phyloP scores from a whole-genome alignment of 176 grass and related monocot species.

The Zoysia pacifica region DNA sequence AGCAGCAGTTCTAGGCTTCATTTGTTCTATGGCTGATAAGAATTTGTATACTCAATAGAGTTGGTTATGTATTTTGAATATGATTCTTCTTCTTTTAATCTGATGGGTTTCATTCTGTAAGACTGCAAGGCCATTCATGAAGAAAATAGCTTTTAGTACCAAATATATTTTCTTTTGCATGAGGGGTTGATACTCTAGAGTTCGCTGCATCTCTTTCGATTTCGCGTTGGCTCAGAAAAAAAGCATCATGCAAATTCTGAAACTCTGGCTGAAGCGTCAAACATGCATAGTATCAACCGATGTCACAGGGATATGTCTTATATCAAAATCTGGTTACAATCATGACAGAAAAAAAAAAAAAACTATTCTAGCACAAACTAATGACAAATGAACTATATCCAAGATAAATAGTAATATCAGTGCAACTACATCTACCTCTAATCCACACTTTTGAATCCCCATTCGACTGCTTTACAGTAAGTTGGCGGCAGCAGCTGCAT shows the following conservation, averaged over 20 bases:
- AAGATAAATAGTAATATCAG: background rate
- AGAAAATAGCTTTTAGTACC: no score
- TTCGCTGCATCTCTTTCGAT: background rate
- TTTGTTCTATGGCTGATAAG: no score
- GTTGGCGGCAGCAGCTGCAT: background rate
- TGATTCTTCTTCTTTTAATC: no score
- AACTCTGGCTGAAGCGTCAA: background rate
- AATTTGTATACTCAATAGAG: no score
- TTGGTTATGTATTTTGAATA: no score
- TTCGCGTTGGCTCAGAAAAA: background rate
- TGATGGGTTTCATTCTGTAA: no score
- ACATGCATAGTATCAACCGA: background rate
- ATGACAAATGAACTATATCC: background rate
- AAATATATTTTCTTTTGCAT: no score
- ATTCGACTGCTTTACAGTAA: conserved; percentile 28
- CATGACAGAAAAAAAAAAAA: background rate
- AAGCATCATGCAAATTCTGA: background rate
- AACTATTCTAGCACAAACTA: background rate
- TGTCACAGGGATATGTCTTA: background rate
- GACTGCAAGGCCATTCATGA: no score
- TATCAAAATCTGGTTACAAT: background rate
- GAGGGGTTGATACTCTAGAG: no score
- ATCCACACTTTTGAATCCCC: background rate
- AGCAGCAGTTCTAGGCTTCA: no score
- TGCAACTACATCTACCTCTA: background rate